Percentiles rank a stretch among this genome's conserved stretches.
These are phyloP conservation scores for Ceratobasidium sp. DNA, from an alignment of 1,284 basidiomycete species.

Conservation along the genomic window DNA sequence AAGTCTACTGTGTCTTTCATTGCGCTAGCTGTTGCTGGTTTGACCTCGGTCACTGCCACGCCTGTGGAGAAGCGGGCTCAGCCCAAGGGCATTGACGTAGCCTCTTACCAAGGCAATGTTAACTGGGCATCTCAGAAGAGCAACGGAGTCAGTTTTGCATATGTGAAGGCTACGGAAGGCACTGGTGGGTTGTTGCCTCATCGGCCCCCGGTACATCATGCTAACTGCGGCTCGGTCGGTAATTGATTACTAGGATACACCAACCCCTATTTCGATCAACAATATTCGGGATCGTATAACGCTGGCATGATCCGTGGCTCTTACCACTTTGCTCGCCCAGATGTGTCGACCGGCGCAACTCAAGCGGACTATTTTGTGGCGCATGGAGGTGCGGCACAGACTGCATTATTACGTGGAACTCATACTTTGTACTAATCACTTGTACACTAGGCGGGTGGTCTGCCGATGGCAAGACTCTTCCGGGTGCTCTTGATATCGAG, in stretches of 20 bases:
- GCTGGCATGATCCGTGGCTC: slow-evolving; percentile 69
- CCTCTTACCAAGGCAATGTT: slow-evolving; percentile 66
- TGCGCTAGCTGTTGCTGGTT: slow-evolving; percentile 7
- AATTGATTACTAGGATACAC: slow-evolving; percentile 54
- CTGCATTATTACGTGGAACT: too few species aligned
- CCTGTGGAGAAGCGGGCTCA: slow-evolving; percentile 57
- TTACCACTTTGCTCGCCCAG: slow-evolving; percentile 73
- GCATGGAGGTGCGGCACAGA: slow-evolving; percentile 70
- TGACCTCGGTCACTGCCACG: slow-evolving; percentile 44
- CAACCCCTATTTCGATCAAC: slow-evolving; percentile 62
- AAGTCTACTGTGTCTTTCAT: slow-evolving; percentile 14
- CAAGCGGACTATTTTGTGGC: slow-evolving; percentile 73
- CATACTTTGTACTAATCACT: background rate
- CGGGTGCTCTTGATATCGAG: slow-evolving; percentile 75
- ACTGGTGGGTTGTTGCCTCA: slow-evolving; percentile 60
- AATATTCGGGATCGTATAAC: slow-evolving; percentile 70
- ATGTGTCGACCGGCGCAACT: slow-evolving; percentile 64
- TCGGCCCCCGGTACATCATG: slow-evolving; percentile 4
- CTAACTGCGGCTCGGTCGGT: slow-evolving; percentile 22
- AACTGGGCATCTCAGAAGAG: slow-evolving; percentile 68
- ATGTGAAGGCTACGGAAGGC: slow-evolving; percentile 79
- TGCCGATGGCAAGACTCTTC: slow-evolving; percentile 71
- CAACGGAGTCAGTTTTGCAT: slow-evolving; percentile 72
- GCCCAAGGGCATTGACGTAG: slow-evolving; percentile 63
- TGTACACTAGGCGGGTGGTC: slow-evolving; percentile 66